Percentiles rank a stretch among this genome's conserved stretches.
Evolutionary conservation across 495 filamentous ascomycete species (phyloP).

Genomic region (Penicillium daleae): DNA sequence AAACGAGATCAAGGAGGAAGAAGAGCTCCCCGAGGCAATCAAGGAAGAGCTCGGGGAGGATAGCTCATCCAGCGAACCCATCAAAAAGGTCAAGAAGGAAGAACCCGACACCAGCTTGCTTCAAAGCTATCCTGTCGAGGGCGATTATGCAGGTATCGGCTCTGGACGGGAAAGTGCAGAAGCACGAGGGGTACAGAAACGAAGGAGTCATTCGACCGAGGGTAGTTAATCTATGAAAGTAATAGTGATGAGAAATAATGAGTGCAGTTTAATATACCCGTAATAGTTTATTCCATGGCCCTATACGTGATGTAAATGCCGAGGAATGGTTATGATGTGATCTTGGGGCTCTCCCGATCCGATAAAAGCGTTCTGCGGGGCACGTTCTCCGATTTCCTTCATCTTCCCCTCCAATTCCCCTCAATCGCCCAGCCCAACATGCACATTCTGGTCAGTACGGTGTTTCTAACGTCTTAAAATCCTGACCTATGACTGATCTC

Average conservation of each 20-base stretch:
- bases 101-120: constrained; percentile 25
- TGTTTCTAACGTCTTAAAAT: background rate
- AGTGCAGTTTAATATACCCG: constrained; percentile 7
- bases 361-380: constrained; percentile 21
- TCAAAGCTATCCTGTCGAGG: constrained; percentile 23
- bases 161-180: constrained; percentile 41
- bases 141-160: constrained; percentile 28
- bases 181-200: constrained; percentile 39
- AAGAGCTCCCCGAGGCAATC: constrained; percentile 15
- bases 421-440: constrained; percentile 32
- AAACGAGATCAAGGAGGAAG: constrained; percentile 33
- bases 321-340: constrained; percentile 7
- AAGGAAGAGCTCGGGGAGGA: constrained; percentile 37
- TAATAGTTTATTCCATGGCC: background rate
- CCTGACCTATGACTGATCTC: constrained; percentile 25
- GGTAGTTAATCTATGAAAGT: constrained; percentile 28
- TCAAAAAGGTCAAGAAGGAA: constrained; percentile 31
- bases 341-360: background rate
- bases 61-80: constrained; percentile 15
- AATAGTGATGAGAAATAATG: background rate
- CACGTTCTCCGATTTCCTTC: constrained; percentile 24
- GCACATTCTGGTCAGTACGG: constrained; percentile 48
- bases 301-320: constrained; percentile 13
- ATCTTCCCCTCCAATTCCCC: constrained; percentile 23
- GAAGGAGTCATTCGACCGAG: constrained; percentile 35